Base-by-base conservation (phyloP, 805 yeast species). In the Saccharomycopsis guyanensis region DNA sequence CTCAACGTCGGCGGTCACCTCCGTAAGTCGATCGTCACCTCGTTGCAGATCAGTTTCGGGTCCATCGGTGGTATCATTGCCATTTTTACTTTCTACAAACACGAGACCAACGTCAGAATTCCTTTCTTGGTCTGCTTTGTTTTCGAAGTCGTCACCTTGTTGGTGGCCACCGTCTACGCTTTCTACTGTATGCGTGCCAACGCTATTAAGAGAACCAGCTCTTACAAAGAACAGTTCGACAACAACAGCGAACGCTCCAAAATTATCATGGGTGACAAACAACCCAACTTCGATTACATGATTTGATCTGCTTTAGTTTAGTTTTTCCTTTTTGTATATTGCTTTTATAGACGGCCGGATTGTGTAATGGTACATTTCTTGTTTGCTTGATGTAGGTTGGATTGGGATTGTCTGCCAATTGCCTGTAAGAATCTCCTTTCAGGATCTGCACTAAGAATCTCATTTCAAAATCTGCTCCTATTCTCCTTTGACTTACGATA, bases 1-100 rank as follows among this genome's bases (percentile, higher is more conserved):
- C 66, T 80, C 57, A 80, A 80, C 58, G 72, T 75, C 49, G 72
- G 76, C 6, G 84, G 86, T 6, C 86, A 80, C 57, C 60, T 71
- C 20, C 68, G 86, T 55, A 76, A 78, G 47, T 69, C 76, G 42
- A 75, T 74, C 7, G 78, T 75, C 8, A 67, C 80, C 7, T 80
- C 78, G 1, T 72, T 73, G 66, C 78, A 76, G 56, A 73, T 81
- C 55, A 85, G 86, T 1, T 78, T 80, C 54, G 86, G 85, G 44
- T 80, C 81, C 61, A 76, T 77, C 55, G 86, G 86, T 41, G 86
- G 85, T 47, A 78, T 80, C 55, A 69, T 78, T 45, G 66, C 84
- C 3, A 71, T 82, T 1, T 80, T 69, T 54, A 60, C 77, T 6
- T 33, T 33, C 20, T 33, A 33, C 20, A 33, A 33, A n/a, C 12